These are phyloP conservation scores for Fusarium mexicanum DNA, from an alignment of 2,329 filamentous ascomycete genomes.

Conservation along the genomic window DNA sequence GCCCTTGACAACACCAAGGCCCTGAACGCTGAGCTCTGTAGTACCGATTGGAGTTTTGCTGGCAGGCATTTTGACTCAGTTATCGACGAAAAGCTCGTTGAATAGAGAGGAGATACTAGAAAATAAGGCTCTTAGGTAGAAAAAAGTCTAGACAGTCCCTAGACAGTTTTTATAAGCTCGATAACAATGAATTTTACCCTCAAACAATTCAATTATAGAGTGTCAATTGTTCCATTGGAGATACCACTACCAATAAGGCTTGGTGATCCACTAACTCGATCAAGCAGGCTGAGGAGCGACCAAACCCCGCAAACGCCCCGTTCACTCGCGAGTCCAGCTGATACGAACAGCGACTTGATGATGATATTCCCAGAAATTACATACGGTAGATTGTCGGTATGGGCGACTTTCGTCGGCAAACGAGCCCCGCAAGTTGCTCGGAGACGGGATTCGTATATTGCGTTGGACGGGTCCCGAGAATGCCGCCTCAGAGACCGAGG, in stretches of 20 bases:
- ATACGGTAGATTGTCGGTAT: too few relatives aligned
- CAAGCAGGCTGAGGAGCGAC: not conserved
- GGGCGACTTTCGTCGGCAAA: not conserved
- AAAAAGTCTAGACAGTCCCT: not conserved
- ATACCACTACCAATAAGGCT: not conserved
- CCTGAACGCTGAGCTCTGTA: not conserved
- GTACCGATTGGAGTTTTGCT: not conserved
- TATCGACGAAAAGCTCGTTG: not conserved
- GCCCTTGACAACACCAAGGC: not conserved
- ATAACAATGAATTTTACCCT: not conserved
- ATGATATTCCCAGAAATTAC: not conserved
- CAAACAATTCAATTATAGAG: not conserved
- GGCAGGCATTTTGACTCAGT: not conserved
- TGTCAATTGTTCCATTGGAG: too few relatives aligned
- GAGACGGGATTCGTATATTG: not conserved
- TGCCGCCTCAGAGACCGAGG: not conserved
- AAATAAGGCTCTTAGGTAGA: not conserved
- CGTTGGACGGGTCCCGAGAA: not conserved
- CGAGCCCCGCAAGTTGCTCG: not conserved
- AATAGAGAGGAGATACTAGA: not conserved
- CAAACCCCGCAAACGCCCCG: not conserved
- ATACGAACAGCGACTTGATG: not conserved
- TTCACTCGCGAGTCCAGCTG: not conserved
- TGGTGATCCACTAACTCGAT: not conserved
- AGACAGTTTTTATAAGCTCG: not conserved